Conservation (phyloP, 495 filamentous ascomycete species). For the Penicillium tannophilum region DNA sequence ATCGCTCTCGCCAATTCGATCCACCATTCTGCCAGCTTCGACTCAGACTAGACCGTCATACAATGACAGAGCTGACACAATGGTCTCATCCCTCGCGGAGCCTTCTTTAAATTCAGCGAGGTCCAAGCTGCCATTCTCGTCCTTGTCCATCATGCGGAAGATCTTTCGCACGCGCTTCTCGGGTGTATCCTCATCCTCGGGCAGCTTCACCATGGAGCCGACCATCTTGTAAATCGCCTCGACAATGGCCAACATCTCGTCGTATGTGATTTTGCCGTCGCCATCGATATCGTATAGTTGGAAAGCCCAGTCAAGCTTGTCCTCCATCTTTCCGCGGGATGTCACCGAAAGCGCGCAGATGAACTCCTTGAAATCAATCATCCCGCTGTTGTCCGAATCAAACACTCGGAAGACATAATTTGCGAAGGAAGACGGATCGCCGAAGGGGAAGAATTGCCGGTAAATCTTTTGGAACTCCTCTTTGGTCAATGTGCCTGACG, state of each 20-base stretch:
- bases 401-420: slow-evolving; percentile 99
- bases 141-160: slow-evolving; percentile 99
- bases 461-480: slow-evolving; percentile 99
- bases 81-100: slow-evolving; percentile 98
- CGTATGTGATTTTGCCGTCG: slow-evolving; percentile 97
- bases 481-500: slow-evolving; percentile 93
- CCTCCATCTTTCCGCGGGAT: slow-evolving; percentile 96
- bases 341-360: slow-evolving; percentile 98
- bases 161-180: slow-evolving; percentile 98
- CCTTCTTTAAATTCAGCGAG: slow-evolving; percentile 99
- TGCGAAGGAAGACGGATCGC: slow-evolving; percentile 93
- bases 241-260: slow-evolving; percentile 98
- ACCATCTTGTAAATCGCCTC: slow-evolving; percentile 99
- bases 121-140: slow-evolving; percentile 91
- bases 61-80: slow-evolving; percentile 92
- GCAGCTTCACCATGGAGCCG: slow-evolving; percentile 98
- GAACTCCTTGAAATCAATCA: slow-evolving; percentile 99
- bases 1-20: not conserved
- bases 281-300: slow-evolving; percentile 99
- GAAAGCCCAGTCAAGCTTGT: slow-evolving; percentile 99
- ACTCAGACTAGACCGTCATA: slow-evolving; percentile 83
- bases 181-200: slow-evolving; percentile 97
- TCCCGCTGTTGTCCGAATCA: slow-evolving; percentile 93
- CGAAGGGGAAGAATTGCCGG: slow-evolving; percentile 98
- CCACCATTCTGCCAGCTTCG: slow-evolving; percentile 39